Evolutionary conservation across 495 filamentous ascomycete species (phyloP).

Genomic region (Acidiella bohemica): DNA sequence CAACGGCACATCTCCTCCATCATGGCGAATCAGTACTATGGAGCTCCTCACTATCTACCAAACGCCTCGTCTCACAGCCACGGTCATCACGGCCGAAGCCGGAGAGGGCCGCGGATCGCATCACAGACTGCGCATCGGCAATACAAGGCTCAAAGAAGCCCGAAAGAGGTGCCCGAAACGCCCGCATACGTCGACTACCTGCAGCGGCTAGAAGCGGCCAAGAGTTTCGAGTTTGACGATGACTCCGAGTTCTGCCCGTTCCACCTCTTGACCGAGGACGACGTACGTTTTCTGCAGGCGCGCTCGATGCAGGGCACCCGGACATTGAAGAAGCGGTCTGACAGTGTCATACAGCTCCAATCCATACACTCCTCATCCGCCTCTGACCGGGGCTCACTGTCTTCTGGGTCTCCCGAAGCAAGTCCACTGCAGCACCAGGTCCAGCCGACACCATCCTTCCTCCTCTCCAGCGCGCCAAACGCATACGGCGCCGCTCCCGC

Average conservation of each 20-base stretch:
- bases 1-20: no score
- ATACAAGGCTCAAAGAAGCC: slow-evolving; percentile 71
- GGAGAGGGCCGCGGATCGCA: slow-evolving; percentile 71
- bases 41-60: slow-evolving; percentile 25
- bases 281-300: slow-evolving; percentile 55
- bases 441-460: slow-evolving; percentile 64
- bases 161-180: slow-evolving; percentile 77
- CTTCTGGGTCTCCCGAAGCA: slow-evolving; percentile 85
- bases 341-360: slow-evolving; percentile 47
- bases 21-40: slow-evolving; percentile 63
- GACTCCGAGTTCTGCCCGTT: slow-evolving; percentile 90
- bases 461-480: slow-evolving; percentile 52
- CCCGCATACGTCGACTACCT: slow-evolving; percentile 63
- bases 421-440: slow-evolving; percentile 74
- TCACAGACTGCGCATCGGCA: slow-evolving; percentile 56
- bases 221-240: slow-evolving; percentile 94
- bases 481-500: slow-evolving; percentile 48
- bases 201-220: slow-evolving; percentile 73
- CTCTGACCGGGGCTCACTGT: slow-evolving; percentile 90
- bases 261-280: slow-evolving; percentile 81
- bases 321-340: slow-evolving; percentile 13
- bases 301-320: background rate
- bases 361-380: slow-evolving; percentile 65
- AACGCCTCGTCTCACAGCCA: slow-evolving; percentile 40
- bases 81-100: slow-evolving; percentile 74